A percentile compares a stretch with the other conserved stretches of the same genome.
phyloP scores from a whole-genome alignment of 495 filamentous ascomycete genomes.

The Achaetomiella virescens region DNA sequence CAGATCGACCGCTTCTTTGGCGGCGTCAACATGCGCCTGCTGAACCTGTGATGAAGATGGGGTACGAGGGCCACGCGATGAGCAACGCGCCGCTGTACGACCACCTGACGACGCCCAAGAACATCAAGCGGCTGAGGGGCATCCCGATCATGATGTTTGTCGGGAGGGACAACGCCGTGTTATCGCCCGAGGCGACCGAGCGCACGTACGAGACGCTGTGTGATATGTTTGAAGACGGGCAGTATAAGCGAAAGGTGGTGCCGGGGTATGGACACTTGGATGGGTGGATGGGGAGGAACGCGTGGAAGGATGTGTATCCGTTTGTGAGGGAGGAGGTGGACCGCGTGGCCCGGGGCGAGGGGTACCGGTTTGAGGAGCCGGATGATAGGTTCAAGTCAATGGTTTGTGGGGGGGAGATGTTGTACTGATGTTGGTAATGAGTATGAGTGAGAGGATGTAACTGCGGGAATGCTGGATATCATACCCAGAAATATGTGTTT shows the following conservation, averaged over 20 bases:
- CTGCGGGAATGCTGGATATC: background rate
- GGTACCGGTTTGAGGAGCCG: constrained; percentile 37
- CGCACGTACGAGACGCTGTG: constrained; percentile 51
- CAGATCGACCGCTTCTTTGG: constrained; percentile 57
- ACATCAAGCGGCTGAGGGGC: constrained; percentile 46
- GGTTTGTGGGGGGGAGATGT: constrained; percentile 36
- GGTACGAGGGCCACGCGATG: constrained; percentile 46
- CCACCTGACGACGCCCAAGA: constrained; percentile 42
- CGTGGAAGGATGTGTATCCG: constrained; percentile 58
- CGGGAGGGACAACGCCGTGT: constrained; percentile 55
- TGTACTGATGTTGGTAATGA: constrained; percentile 27
- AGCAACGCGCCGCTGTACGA: constrained; percentile 42
- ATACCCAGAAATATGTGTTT: background rate
- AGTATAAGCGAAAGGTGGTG: constrained; percentile 50
- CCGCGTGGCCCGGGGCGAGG: constrained; percentile 37
- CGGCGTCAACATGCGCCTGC: constrained; percentile 54
- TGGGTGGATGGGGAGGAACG: constrained; percentile 58
- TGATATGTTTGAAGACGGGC: constrained; percentile 41
- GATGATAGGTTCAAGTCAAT: constrained; percentile 36
- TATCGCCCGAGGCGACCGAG: constrained; percentile 52
- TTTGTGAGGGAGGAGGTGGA: constrained; percentile 51
- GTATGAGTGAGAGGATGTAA: background rate
- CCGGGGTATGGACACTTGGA: constrained; percentile 64
- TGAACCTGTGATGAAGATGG: constrained; percentile 55
- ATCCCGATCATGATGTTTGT: constrained; percentile 55